Base-by-base conservation (phyloP, 768 basidiomycete species). In the Suillus subluteus region DNA sequence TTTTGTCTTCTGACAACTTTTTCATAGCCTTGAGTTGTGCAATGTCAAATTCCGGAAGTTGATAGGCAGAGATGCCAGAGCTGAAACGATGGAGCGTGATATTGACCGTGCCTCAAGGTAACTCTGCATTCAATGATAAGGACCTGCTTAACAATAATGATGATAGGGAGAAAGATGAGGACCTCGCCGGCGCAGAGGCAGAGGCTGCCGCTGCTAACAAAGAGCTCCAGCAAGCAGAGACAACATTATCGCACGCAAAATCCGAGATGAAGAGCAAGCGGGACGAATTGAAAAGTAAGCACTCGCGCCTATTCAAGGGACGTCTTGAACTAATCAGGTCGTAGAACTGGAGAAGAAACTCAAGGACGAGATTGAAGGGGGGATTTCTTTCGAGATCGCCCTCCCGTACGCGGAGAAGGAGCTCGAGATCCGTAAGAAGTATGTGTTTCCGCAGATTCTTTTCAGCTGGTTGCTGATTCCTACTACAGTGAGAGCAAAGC, bases 31-130 rank as follows among this genome's bases (percentile, higher is more conserved):
- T 23, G 86, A 89, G 32, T 75, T 84, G 58, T 84, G 85, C 61
- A 86, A 85, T 55, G 75, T 78, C 59, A 90, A 88, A 73, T 91
- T 89, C 72, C 86, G 83, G 46, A 87, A 89, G 67, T 74, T 93
- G 12, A 80, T 90, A n/a, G 89, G 88, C 16, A 79, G 78, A 50
- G 86, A 91, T 46, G 81, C 88, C 0, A 80, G 82, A 7, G 79
- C 82, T 1, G 88, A 88, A 11, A 87, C 83, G 1, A 91, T 97
- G 81, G 95, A 97, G 70, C 82, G 81, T 21, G 90, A 92, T 65
- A 82, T 93, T 6, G 88, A 90, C 30, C 81, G 83, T 21, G 73
- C 87, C 9, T 76, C 83, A 12, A 74, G 79, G 94, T 95, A 62
- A 73, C 86, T 82, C 18, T 23, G n/a, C 26, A 30, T 38, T 23